Evolutionary conservation across 345 rosid species (phyloP), one percentile per base, ranked within the genome.

Genomic region (Pugionium dolabratum): DNA sequence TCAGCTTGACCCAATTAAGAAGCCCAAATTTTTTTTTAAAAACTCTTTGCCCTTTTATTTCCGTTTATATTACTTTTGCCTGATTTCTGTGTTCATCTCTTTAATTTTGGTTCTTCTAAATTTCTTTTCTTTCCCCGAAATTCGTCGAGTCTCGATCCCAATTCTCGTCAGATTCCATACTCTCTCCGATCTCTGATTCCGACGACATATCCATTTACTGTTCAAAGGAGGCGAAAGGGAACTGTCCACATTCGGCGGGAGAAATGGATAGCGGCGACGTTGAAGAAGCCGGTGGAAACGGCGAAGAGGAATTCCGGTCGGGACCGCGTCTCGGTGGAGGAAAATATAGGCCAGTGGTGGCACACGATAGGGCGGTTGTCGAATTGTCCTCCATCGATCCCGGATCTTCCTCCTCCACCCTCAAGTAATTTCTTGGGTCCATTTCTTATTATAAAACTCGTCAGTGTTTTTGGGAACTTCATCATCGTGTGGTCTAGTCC

Each of bases 311-410:
- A 51, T 77, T 83, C 57, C 76, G 65, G 3, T 67, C 64, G 60
- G 68, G 55, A 9, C 54, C 74, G 0, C 78, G 74, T 29, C 48
- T 61, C 70, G 75, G 75, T 29, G 88, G 86, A 41, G 80, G 95
- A 46, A 84, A 84, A 78, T 94, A 94, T 78, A 64, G 84, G 26
- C 99, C 99, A 5, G 97, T 94, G 11, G 95, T 81, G 59, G 87
- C 90, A 30, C 74, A 85, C 52, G 96, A 89, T 80, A 89, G 93
- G 5, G 99, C 97, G 36, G 95, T 90, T 60, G 85, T 94, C 53
- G 85, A 88, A 79, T 88, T 90, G 99, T 82, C 97, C 1, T 80
- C 97, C 54, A 52, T 90, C 58, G 95, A 85, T 79, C 87, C 83
- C 28, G 95, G 91, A 82, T 85, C 93, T 70, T 18, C 18, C 18